Percentiles rank a stretch among this genome's conserved stretches.
These are phyloP conservation scores for Chenopodium quinoa DNA, from an alignment of 148 eudicot species.

Conservation along the genomic window DNA sequence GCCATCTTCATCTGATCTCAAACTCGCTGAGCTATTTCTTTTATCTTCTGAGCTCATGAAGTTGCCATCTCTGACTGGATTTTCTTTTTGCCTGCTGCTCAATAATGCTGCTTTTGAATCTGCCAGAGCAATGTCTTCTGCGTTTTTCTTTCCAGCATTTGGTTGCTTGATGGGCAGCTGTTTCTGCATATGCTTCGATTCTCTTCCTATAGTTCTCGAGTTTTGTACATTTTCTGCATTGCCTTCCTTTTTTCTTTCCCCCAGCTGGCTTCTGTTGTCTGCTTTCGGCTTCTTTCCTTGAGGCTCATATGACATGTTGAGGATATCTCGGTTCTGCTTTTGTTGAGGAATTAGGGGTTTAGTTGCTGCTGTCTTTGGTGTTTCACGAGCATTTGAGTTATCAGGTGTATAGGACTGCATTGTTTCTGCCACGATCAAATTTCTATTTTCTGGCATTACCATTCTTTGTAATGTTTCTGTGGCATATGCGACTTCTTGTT, in stretches of 20 bases:
- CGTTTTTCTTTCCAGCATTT: constrained; percentile 22
- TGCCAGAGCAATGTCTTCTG: constrained; percentile 23
- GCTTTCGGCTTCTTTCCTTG: constrained; percentile 43
- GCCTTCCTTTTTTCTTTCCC: constrained; percentile 21
- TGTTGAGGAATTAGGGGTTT: constrained; percentile 30
- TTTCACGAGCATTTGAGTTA: constrained; percentile 18
- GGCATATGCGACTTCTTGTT: constrained; percentile 21
- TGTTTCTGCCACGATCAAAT: constrained; percentile 19
- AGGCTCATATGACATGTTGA: constrained; percentile 25
- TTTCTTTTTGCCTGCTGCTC: constrained; percentile 25
- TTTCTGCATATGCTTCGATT: constrained; percentile 29
- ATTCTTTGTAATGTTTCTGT: constrained; percentile 24
- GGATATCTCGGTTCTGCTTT: constrained; percentile 27
- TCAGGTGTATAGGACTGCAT: constrained; percentile 3
- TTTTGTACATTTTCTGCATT: constrained; percentile 20
- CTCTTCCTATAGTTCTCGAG: constrained; percentile 30
- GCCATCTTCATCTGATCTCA: constrained; percentile 24
- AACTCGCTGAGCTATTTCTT: constrained; percentile 20
- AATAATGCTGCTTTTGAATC: constrained; percentile 29
- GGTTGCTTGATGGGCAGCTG: constrained; percentile 27
- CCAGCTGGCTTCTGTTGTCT: constrained; percentile 34
- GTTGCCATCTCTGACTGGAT: constrained; percentile 8
- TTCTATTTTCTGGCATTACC: constrained; percentile 22
- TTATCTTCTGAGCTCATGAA: constrained; percentile 16
- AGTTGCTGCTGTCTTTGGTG: constrained; percentile 31